phyloP scores from a whole-genome alignment of 345 rosid species.

The Tarenaya hassleriana region DNA sequence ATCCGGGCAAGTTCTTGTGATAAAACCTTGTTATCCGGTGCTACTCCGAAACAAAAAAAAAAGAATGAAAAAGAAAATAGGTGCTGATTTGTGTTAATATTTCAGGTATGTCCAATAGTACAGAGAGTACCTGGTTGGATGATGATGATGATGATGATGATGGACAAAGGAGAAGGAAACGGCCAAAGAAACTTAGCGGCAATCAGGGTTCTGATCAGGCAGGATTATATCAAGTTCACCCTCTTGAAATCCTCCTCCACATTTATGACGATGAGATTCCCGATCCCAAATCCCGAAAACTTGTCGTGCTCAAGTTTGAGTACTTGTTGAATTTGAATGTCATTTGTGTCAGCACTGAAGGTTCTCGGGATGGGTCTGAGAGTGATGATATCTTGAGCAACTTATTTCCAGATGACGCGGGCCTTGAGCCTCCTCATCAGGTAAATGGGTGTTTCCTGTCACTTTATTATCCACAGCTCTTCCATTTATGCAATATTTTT shows the following conservation, averaged over 20 bases:
- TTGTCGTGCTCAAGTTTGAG: constrained; percentile 58
- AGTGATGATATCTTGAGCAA: constrained; percentile 52
- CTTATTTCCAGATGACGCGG: constrained; percentile 76
- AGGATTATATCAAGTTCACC: constrained; percentile 58
- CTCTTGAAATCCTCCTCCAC: constrained; percentile 61
- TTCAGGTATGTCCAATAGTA: constrained; percentile 48
- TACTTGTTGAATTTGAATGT: constrained; percentile 74
- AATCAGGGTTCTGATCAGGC: constrained; percentile 51
- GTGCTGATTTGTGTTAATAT: constrained; percentile 15
- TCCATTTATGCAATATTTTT: background rate
- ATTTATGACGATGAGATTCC: constrained; percentile 53
- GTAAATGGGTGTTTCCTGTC: constrained; percentile 30
- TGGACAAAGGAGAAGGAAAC: constrained; percentile 68
- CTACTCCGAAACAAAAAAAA: too few species aligned
- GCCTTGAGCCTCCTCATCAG: constrained; percentile 89
- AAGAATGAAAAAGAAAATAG: background rate
- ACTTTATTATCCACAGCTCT: background rate
- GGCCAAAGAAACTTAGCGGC: constrained; percentile 56
- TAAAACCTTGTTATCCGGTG: background rate
- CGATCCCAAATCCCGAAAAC: constrained; percentile 53
- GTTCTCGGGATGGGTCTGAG: constrained; percentile 47
- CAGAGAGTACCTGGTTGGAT: constrained; percentile 55
- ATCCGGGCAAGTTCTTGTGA: constrained; percentile 41
- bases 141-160: constrained; percentile 91
- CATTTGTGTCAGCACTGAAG: constrained; percentile 66